These are phyloP conservation scores for Gnomoniopsis smithogilvyi DNA, from an alignment of 2,329 filamentous ascomycete genomes.

Conservation along the genomic window DNA sequence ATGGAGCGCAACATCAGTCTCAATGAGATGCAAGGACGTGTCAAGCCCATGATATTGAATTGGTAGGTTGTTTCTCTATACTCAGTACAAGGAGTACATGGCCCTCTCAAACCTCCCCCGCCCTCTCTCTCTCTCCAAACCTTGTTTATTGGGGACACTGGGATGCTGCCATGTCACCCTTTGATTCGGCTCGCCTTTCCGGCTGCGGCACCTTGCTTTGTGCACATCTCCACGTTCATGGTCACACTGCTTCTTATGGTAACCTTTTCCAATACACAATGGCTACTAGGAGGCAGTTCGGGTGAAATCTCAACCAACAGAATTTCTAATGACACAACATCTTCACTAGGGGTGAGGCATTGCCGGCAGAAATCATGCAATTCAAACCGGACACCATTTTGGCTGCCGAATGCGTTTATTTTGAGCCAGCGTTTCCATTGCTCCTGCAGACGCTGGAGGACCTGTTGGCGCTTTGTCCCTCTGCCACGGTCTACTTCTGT, in stretches of 20 bases:
- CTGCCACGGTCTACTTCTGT: conserved; percentile 71
- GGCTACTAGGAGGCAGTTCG: too few species aligned
- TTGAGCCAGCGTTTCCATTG: conserved; percentile 90
- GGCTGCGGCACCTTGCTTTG: conserved; percentile 29
- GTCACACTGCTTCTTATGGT: too few species aligned
- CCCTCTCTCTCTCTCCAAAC: conserved; percentile 28
- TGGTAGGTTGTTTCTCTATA: conserved; percentile 56
- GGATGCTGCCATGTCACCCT: conserved; percentile 7
- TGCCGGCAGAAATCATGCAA: conserved; percentile 49
- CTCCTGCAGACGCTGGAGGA: conserved; percentile 75
- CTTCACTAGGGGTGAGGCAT: conserved; percentile 53
- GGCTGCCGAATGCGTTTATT: conserved; percentile 97
- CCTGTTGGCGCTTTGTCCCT: conserved; percentile 69
- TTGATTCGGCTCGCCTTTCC: conserved; percentile 11
- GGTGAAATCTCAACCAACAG: background rate
- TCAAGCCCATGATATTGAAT: conserved; percentile 70
- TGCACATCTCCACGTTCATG: background rate
- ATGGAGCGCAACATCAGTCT: conserved; percentile 86
- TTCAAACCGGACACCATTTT: conserved; percentile 75
- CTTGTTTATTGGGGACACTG: conserved; percentile 18
- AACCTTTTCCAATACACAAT: too few species aligned
- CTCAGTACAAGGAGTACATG: too few species aligned
- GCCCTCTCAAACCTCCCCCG: background rate
- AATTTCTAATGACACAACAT: background rate
- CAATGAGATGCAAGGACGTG: conserved; percentile 65